These are phyloP conservation scores for Myriangium duriaei DNA, from an alignment of 2,329 filamentous ascomycete species.

Conservation along the genomic window DNA sequence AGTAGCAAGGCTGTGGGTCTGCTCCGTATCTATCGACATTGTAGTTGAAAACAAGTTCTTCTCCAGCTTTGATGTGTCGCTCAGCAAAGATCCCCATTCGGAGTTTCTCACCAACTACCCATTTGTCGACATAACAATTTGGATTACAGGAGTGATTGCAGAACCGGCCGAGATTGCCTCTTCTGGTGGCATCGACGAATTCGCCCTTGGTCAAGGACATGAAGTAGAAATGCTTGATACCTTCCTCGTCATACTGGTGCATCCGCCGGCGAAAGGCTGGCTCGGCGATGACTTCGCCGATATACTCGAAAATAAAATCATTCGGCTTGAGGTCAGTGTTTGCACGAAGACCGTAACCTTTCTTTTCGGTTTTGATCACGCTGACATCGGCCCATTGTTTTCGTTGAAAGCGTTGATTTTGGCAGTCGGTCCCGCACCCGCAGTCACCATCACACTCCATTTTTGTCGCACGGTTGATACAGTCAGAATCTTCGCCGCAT, in stretches of 20 bases:
- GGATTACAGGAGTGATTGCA: constrained; percentile 99
- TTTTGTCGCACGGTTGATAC: constrained; percentile 95
- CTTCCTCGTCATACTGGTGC: constrained; percentile 85
- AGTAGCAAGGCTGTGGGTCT: constrained; percentile 94
- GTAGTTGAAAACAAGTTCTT: constrained; percentile 98
- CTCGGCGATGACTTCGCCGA: constrained; percentile 96
- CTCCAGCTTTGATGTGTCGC: constrained; percentile 70
- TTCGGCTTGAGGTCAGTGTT: constrained; percentile 64
- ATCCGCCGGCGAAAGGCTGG: constrained; percentile 78
- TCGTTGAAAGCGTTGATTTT: constrained; percentile 89
- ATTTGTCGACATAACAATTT: constrained; percentile 98
- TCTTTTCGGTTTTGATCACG: constrained; percentile 96
- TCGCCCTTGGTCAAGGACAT: constrained; percentile 96
- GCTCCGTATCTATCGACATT: constrained; percentile 97
- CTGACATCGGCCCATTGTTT: constrained; percentile 83
- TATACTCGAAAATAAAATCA: constrained; percentile 96
- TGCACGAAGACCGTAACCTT: constrained; percentile 82
- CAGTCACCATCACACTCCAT: constrained; percentile 88
- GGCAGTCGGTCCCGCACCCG: constrained; percentile 75
- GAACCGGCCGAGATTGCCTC: constrained; percentile 88
- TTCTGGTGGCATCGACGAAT: constrained; percentile 95
- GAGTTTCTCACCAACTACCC: constrained; percentile 93
- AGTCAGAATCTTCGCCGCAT: constrained; percentile 92
- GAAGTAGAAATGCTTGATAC: constrained; percentile 99
- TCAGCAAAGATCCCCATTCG: constrained; percentile 98